Evolutionary conservation across 305 asterid genomes (phyloP).

Genomic region (Solanum chacoense): DNA sequence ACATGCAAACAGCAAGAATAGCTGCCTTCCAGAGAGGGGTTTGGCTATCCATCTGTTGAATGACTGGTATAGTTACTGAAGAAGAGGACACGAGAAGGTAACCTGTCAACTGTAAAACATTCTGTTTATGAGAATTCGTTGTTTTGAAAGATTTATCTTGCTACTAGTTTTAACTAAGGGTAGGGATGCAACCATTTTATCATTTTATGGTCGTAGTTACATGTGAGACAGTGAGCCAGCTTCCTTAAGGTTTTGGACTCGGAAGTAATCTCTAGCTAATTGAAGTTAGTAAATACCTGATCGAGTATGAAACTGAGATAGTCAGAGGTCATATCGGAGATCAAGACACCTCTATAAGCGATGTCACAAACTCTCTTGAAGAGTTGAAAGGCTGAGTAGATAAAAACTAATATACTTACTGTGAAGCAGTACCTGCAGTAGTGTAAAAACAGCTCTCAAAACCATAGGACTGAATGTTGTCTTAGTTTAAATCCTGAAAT

Average conservation of each 20-base stretch:
- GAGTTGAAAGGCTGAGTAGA: conserved; percentile 44
- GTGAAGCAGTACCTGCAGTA: conserved; percentile 40
- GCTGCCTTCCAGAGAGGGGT: conserved; percentile 41
- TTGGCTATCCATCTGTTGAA: conserved; percentile 26
- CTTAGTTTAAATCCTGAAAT: background rate
- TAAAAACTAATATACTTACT: conserved; percentile 26
- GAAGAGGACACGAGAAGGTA: conserved; percentile 60
- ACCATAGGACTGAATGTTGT: background rate
- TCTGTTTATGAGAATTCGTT: background rate
- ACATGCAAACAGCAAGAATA: conserved; percentile 32
- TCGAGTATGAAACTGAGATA: conserved; percentile 51
- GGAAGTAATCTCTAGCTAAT: background rate
- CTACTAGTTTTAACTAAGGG: background rate
- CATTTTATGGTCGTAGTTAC: background rate
- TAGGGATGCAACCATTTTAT: background rate
- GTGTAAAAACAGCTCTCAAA: background rate
- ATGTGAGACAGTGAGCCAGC: background rate
- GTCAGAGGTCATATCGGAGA: conserved; percentile 52
- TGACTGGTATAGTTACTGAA: conserved; percentile 35
- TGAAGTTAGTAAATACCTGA: conserved; percentile 26
- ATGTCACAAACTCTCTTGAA: conserved; percentile 46
- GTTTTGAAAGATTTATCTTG: background rate
- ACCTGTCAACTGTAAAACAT: conserved; percentile 47
- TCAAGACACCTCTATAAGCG: conserved; percentile 42
- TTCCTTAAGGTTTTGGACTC: background rate